phyloP scores from a whole-genome alignment of 805 yeast genomes.

The Cyberlindnera japonica region DNA sequence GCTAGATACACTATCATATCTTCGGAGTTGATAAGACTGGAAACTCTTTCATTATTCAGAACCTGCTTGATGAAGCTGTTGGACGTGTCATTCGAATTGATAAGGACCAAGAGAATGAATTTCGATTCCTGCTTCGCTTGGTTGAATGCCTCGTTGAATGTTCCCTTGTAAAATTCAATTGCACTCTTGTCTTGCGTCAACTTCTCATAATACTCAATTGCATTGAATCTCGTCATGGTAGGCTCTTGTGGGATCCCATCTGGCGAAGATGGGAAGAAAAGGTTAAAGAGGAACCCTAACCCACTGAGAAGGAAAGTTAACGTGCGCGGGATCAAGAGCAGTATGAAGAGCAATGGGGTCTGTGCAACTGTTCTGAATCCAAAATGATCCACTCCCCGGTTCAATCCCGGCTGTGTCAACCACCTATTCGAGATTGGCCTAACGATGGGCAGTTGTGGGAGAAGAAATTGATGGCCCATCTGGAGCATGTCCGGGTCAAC shows the following conservation, averaged over 20 bases:
- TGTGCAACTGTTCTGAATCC: slow-evolving; percentile 14
- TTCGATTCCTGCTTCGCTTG: slow-evolving; percentile 20
- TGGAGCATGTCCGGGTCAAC: not conserved
- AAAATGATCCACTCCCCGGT: slow-evolving; percentile 8
- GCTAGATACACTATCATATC: slow-evolving; percentile 62
- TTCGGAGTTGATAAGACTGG: slow-evolving; percentile 35
- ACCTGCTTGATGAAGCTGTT: slow-evolving; percentile 40
- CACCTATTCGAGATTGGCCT: slow-evolving; percentile 31
- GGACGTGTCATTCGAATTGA: slow-evolving; percentile 28
- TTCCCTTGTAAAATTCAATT: slow-evolving; percentile 16
- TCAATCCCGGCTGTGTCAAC: slow-evolving; percentile 17
- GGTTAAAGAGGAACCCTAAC: slow-evolving; percentile 31
- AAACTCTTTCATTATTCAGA: slow-evolving; percentile 42
- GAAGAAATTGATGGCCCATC: not conserved
- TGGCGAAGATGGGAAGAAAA: slow-evolving; percentile 34
- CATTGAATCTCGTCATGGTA: slow-evolving; percentile 13
- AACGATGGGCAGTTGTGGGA: slow-evolving; percentile 32
- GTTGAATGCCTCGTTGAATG: slow-evolving; percentile 23
- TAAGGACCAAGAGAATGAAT: slow-evolving; percentile 19
- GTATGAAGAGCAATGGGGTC: slow-evolving; percentile 44
- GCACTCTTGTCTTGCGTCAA: slow-evolving; percentile 17
- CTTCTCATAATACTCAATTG: slow-evolving; percentile 12
- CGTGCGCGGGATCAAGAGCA: slow-evolving; percentile 54
- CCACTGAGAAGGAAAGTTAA: slow-evolving; percentile 41
- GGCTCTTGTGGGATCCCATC: slow-evolving; percentile 32